A percentile compares a stretch with the other conserved stretches of the same genome.
Conservation (phyloP, 768 basidiomycete genomes). For the Lentinula raphanica region DNA sequence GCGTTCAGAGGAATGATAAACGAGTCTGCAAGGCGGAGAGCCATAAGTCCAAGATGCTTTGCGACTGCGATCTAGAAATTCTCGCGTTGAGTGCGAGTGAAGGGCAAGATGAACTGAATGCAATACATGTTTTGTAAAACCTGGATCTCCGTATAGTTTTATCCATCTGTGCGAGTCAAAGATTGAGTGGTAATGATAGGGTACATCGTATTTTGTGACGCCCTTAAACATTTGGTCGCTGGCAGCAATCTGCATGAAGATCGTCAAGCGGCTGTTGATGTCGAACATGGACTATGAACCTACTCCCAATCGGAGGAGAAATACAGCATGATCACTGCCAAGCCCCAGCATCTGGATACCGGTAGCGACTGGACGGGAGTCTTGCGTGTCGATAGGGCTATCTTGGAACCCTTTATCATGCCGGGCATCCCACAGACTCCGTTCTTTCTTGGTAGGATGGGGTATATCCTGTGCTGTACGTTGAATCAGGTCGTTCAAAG, state of each 20-base stretch:
- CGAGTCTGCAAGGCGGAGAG: constrained; percentile 46
- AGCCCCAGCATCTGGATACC: constrained; percentile 64
- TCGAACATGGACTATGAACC: not conserved
- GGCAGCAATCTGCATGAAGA: constrained; percentile 36
- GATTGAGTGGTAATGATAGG: constrained; percentile 74
- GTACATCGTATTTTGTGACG: constrained; percentile 41
- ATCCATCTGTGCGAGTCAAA: constrained; percentile 73
- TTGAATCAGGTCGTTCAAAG: not conserved
- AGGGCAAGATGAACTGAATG: not conserved
- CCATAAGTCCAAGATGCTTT: constrained; percentile 51
- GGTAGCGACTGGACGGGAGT: constrained; percentile 25
- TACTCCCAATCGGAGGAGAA: constrained; percentile 75
- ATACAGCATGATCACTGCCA: constrained; percentile 89
- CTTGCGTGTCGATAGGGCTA: constrained; percentile 11
- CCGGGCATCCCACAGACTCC: constrained; percentile 76
- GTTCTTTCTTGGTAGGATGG: not conserved
- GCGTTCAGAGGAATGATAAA: constrained; percentile 67
- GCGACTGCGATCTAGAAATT: constrained; percentile 43
- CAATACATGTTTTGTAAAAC: constrained; percentile 66
- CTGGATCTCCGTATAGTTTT: constrained; percentile 70
- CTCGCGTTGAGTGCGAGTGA: not conserved
- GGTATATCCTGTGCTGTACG: constrained; percentile 14
- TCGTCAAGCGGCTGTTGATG: not conserved
- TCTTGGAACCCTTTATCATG: constrained; percentile 51
- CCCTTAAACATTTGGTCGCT: constrained; percentile 34